These are phyloP conservation scores for Exophiala dermatitidis DNA, from an alignment of 2,329 filamentous ascomycete genomes.

Conservation along the genomic window DNA sequence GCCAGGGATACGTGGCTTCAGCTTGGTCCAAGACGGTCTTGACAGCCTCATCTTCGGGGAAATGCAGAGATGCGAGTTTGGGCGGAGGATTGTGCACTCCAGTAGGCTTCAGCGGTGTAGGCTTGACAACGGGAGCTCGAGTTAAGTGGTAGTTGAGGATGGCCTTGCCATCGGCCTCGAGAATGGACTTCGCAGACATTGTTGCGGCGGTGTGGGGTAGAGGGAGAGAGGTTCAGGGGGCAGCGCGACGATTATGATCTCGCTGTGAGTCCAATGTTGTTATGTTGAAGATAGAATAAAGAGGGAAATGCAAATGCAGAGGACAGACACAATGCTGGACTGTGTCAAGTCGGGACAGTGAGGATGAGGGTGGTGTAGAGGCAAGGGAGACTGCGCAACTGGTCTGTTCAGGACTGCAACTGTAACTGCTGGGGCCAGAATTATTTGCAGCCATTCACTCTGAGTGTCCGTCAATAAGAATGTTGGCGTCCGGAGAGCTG, in stretches of 20 bases:
- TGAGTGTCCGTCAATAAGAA: background rate
- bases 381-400: slow-evolving; percentile 1
- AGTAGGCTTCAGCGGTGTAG: slow-evolving; percentile 77
- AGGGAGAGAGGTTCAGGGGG: slow-evolving; percentile 1
- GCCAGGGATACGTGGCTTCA: slow-evolving; percentile 94
- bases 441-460: slow-evolving; percentile 3
- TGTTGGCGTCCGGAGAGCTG: slow-evolving; percentile 21
- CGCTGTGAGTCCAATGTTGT: background rate
- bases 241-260: background rate
- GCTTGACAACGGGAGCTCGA: slow-evolving; percentile 94
- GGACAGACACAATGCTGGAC: background rate
- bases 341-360: background rate
- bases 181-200: slow-evolving; percentile 95
- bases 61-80: slow-evolving; percentile 85
- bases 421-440: slow-evolving; percentile 13
- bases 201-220: slow-evolving; percentile 33
- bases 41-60: slow-evolving; percentile 79
- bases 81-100: slow-evolving; percentile 86
- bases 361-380: slow-evolving; percentile 1
- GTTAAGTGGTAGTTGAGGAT: slow-evolving; percentile 99
- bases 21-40: slow-evolving; percentile 86
- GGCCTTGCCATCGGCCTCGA: slow-evolving; percentile 99
- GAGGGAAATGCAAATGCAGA: no score
- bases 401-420: background rate
- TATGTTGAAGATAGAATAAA: background rate